Evolutionary conservation across 768 basidiomycete species (phyloP).

Genomic region (Paxillus rubicundulus): DNA sequence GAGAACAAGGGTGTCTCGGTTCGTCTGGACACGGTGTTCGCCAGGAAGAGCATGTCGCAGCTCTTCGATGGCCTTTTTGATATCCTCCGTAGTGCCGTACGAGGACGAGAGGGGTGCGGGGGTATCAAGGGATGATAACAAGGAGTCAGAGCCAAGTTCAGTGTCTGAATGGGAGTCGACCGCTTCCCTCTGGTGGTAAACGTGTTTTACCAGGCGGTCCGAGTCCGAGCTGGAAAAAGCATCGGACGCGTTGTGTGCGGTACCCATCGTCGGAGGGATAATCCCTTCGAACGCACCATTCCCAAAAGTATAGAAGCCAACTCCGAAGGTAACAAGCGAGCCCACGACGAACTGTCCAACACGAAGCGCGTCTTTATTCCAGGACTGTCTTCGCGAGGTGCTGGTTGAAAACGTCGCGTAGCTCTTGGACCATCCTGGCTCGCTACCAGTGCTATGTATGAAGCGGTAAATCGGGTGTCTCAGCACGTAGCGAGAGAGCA

Average conservation of each 20-base stretch:
- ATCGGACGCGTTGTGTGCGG: not conserved
- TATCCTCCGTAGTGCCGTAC: slow-evolving; percentile 49
- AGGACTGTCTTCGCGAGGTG: not conserved
- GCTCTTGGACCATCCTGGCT: no score
- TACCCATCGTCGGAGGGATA: slow-evolving; percentile 4
- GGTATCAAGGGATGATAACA: not conserved
- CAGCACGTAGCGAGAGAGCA: no score
- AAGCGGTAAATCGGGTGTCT: no score
- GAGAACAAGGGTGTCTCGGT: slow-evolving; percentile 46
- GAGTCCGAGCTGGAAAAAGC: not conserved
- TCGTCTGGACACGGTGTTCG: slow-evolving; percentile 49
- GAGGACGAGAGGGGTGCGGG: slow-evolving; percentile 12
- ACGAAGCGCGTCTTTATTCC: slow-evolving; percentile 5
- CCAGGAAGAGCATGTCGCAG: slow-evolving; percentile 45
- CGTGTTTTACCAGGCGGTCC: not conserved
- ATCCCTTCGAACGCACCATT: not conserved
- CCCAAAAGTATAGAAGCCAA: slow-evolving; percentile 18
- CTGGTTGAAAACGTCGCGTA: not conserved
- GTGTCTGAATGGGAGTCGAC: not conserved
- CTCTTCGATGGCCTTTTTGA: slow-evolving; percentile 52
- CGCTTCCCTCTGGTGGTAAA: slow-evolving; percentile 7
- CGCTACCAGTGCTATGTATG: no score
- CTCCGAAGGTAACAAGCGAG: slow-evolving; percentile 20
- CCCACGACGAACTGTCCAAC: slow-evolving; percentile 15
- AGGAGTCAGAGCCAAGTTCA: not conserved